These are phyloP conservation scores for Pittosporum tobira DNA, from an alignment of 129 eudicot genomes.

Conservation along the genomic window DNA sequence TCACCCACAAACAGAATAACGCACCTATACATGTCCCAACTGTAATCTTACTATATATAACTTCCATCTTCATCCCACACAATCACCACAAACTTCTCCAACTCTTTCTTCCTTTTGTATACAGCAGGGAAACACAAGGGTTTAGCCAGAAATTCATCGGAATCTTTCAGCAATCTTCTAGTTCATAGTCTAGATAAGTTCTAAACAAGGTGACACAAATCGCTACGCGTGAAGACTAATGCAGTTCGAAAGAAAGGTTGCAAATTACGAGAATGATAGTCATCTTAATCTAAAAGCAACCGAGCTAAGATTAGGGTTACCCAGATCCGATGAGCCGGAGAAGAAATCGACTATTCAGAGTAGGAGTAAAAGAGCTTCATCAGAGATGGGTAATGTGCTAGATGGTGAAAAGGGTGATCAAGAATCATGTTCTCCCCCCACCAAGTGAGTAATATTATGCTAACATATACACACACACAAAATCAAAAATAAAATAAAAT, in stretches of 20 bases:
- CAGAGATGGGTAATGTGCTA: constrained; percentile 15
- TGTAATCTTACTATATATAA: constrained; percentile 36
- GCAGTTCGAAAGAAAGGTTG: constrained; percentile 9
- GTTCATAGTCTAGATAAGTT: neutral
- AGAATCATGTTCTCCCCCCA: constrained; percentile 20
- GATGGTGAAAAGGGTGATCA: constrained; percentile 10
- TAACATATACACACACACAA: too few species aligned
- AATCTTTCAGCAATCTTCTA: neutral
- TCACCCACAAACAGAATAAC: constrained; percentile 54
- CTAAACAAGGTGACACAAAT: neutral
- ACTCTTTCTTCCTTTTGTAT: neutral
- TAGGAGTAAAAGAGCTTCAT: constrained; percentile 29
- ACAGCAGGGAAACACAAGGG: constrained; percentile 1
- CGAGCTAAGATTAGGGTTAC: constrained; percentile 34
- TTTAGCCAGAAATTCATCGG: neutral
- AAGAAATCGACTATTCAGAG: neutral
- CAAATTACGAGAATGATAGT: constrained; percentile 7
- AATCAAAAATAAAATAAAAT: too few species aligned
- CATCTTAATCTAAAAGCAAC: constrained; percentile 24
- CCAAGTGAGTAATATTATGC: constrained; percentile 24
- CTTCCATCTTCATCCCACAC: constrained; percentile 18
- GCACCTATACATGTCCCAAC: constrained; percentile 36
- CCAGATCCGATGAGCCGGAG: constrained; percentile 16
- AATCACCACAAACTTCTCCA: constrained; percentile 7
- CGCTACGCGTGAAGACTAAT: neutral